Evolutionary conservation across 2,329 filamentous ascomycete species (phyloP).

Genomic region (Rutstroemia sp.): DNA sequence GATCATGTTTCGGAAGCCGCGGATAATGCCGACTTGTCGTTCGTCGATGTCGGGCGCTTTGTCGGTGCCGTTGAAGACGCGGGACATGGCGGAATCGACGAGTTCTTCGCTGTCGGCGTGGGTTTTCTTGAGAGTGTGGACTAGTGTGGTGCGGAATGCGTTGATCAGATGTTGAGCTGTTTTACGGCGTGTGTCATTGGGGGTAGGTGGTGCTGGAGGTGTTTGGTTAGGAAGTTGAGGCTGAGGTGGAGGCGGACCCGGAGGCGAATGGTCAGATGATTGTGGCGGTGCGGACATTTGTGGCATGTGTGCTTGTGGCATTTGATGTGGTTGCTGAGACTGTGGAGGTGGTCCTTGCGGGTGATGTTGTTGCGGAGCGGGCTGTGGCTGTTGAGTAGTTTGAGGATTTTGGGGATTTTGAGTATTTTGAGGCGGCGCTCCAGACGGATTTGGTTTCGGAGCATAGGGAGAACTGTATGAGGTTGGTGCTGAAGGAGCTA

Average conservation of each 20-base stretch:
- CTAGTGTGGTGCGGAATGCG: conserved; percentile 22
- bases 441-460: conserved; percentile 21
- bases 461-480: conserved; percentile 31
- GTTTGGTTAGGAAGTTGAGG: background rate
- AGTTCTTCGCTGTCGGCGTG: conserved; percentile 21
- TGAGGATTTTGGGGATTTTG: conserved; percentile 1
- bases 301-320: conserved; percentile 4
- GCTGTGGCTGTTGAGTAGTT: conserved; percentile 6
- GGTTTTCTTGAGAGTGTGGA: conserved; percentile 15
- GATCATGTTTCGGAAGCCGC: background rate
- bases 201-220: background rate
- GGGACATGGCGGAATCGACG: conserved; percentile 26
- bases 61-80: conserved; percentile 22
- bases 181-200: background rate
- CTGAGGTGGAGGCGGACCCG: background rate
- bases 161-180: conserved; percentile 10
- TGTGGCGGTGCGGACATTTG: background rate
- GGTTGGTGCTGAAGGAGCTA: conserved; percentile 13
- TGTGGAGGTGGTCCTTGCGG: conserved; percentile 2
- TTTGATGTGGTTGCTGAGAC: background rate
- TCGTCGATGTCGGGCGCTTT: conserved; percentile 18
- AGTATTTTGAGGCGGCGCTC: conserved; percentile 5
- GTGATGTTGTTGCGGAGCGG: background rate
- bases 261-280: conserved; percentile 1
- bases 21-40: conserved; percentile 9